A percentile compares a stretch with the other conserved stretches of the same genome.
Evolutionary conservation across 306 rosid species (phyloP).

Genomic region (Casuarina cunninghamiana): DNA sequence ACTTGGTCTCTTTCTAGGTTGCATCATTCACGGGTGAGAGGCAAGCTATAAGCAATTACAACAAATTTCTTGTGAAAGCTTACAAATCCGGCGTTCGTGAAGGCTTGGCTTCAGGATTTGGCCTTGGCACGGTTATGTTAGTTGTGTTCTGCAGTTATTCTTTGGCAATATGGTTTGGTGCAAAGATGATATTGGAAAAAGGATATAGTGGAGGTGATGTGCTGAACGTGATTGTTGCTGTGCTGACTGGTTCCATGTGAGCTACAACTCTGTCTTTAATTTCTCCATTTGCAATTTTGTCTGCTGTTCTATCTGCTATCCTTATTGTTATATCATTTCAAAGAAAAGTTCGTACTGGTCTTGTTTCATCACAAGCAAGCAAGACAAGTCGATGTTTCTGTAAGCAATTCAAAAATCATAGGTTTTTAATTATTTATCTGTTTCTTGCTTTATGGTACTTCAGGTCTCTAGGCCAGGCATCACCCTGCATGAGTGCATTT

Average conservation of each 20-base stretch:
- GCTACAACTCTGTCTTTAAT: background rate
- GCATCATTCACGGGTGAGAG: slow-evolving; percentile 39
- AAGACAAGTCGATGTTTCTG: background rate
- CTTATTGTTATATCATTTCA: too few species aligned
- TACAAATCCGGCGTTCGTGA: slow-evolving; percentile 27
- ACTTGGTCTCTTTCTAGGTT: slow-evolving; percentile 5
- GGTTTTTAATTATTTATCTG: background rate
- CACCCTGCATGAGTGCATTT: slow-evolving; percentile 55
- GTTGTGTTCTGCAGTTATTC: slow-evolving; percentile 20
- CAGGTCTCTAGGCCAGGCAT: slow-evolving; percentile 61
- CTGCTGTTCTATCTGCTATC: too few species aligned
- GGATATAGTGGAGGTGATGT: slow-evolving; percentile 32
- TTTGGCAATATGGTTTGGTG: slow-evolving; percentile 28
- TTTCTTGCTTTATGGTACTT: background rate
- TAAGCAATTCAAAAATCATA: background rate
- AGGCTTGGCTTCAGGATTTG: slow-evolving; percentile 28
- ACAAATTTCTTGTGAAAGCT: background rate
- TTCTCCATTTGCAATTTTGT: background rate
- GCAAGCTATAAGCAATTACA: slow-evolving; percentile 24
- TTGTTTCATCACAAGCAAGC: background rate
- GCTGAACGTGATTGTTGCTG: slow-evolving; percentile 29
- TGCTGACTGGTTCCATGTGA: slow-evolving; percentile 31
- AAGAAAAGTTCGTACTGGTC: too few species aligned
- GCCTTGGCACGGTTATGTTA: slow-evolving; percentile 21
- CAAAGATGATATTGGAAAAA: slow-evolving; percentile 19